phyloP scores from a whole-genome alignment of 345 rosid genomes.

The Streptanthus diversifolius region DNA sequence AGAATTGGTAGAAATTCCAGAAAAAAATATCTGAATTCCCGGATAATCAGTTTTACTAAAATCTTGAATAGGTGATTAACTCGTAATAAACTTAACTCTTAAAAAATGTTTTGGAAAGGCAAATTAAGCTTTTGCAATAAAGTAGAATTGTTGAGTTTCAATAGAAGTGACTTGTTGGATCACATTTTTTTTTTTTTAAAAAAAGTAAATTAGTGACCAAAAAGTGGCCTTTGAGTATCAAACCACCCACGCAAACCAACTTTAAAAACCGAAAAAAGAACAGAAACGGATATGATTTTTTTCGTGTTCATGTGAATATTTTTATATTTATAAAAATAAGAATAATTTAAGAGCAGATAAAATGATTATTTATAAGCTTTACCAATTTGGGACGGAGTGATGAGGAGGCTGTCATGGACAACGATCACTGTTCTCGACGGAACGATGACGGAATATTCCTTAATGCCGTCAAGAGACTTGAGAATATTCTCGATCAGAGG shows the following conservation, averaged over 20 bases:
- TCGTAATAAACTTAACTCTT: too few species aligned
- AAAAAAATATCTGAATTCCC: background rate
- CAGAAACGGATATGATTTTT: background rate
- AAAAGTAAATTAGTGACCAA: background rate
- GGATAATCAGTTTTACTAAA: background rate
- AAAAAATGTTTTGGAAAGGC: background rate
- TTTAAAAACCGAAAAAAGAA: background rate
- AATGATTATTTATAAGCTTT: background rate
- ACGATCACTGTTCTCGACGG: slow-evolving; percentile 83
- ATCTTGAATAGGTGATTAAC: background rate
- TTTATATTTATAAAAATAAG: background rate
- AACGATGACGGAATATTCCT: slow-evolving; percentile 64
- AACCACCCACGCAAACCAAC: background rate
- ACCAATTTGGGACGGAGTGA: slow-evolving; percentile 84
- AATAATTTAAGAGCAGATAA: background rate
- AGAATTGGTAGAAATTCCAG: background rate
- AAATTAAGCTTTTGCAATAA: background rate
- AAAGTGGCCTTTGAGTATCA: slow-evolving; percentile 3
- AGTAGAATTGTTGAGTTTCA: background rate
- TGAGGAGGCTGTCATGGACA: slow-evolving; percentile 63
- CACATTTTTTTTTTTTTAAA: too few species aligned
- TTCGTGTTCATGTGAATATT: background rate
- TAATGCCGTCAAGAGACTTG: slow-evolving; percentile 62
- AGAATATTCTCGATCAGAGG: slow-evolving; percentile 68
- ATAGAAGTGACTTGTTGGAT: background rate